phyloP scores from a whole-genome alignment of 2,329 filamentous ascomycete species.

The Celoporthe dispersa region DNA sequence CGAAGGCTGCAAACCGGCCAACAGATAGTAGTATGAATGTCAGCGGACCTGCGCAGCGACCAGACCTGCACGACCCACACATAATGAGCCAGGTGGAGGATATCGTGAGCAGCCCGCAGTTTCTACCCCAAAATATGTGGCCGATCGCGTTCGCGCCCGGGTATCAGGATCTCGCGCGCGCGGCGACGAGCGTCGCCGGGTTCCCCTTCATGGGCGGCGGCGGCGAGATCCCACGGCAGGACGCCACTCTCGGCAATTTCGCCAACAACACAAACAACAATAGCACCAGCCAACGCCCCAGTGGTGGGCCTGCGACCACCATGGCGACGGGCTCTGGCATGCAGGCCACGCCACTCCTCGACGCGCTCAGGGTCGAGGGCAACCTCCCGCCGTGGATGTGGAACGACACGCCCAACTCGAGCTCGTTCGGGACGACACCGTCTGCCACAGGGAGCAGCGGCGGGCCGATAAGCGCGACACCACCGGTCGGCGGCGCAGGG shows the following conservation, averaged over 20 bases:
- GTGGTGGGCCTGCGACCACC: constrained; percentile 12
- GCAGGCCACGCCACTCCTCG: constrained; percentile 32
- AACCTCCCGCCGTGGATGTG: constrained; percentile 62
- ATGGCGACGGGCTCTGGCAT: constrained; percentile 16
- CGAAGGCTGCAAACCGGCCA: constrained; percentile 4
- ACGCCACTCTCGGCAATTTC: constrained; percentile 26
- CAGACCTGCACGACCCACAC: constrained; percentile 21
- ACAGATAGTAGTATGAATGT: constrained; percentile 16
- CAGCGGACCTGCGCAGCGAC: constrained; percentile 22
- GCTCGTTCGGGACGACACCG: constrained; percentile 7
- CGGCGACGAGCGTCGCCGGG: constrained; percentile 10
- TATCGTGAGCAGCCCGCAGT: constrained; percentile 44
- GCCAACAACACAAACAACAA: constrained; percentile 10
- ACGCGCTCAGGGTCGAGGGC: constrained; percentile 50
- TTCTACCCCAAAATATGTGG: constrained; percentile 43
- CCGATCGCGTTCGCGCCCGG: constrained; percentile 31
- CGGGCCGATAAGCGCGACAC: constrained; percentile 14
- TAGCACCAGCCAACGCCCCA: neutral
- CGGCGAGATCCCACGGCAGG: constrained; percentile 32
- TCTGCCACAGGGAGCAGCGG: constrained; percentile 3
- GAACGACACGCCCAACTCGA: constrained; percentile 40
- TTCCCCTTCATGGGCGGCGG: constrained; percentile 25
- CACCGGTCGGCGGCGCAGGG: neutral
- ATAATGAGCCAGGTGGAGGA: constrained; percentile 41
- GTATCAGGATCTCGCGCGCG: constrained; percentile 25